Percentiles rank a stretch among this genome's conserved stretches.
phyloP scores from a whole-genome alignment of 345 rosid genomes.

The Eucalyptus camaldulensis region DNA sequence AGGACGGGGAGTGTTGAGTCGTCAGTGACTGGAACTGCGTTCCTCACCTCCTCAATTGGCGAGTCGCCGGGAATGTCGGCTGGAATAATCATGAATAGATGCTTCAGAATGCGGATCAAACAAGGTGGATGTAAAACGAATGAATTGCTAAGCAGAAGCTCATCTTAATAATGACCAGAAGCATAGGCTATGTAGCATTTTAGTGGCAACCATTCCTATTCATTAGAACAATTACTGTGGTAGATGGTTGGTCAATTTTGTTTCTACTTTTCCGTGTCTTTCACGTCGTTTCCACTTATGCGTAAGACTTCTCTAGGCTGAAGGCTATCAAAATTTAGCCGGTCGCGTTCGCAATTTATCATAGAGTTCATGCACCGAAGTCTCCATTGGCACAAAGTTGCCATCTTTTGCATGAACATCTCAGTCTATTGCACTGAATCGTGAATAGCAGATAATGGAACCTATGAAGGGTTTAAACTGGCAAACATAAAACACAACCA shows the following conservation, averaged over 20 bases:
- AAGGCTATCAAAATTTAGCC: neutral
- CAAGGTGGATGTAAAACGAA: neutral
- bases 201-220: neutral
- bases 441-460: neutral
- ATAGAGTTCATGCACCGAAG: neutral
- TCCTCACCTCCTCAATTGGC: conserved; percentile 25
- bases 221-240: neutral
- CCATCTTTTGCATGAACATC: neutral
- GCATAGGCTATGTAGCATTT: neutral
- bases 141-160: neutral
- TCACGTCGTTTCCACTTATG: neutral
- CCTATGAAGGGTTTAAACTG: neutral
- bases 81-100: neutral
- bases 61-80: neutral
- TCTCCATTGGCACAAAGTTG: neutral
- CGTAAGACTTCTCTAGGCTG: neutral
- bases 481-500: neutral
- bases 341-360: neutral
- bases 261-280: neutral
- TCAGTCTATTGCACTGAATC: neutral
- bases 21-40: conserved; percentile 21
- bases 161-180: neutral
- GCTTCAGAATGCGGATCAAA: neutral
- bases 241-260: neutral
- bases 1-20: conserved; percentile 15